A percentile compares a stretch with the other conserved stretches of the same genome.
These are phyloP conservation scores for Przewalskia tangutica DNA, from an alignment of 257 asterid species.

Conservation along the genomic window DNA sequence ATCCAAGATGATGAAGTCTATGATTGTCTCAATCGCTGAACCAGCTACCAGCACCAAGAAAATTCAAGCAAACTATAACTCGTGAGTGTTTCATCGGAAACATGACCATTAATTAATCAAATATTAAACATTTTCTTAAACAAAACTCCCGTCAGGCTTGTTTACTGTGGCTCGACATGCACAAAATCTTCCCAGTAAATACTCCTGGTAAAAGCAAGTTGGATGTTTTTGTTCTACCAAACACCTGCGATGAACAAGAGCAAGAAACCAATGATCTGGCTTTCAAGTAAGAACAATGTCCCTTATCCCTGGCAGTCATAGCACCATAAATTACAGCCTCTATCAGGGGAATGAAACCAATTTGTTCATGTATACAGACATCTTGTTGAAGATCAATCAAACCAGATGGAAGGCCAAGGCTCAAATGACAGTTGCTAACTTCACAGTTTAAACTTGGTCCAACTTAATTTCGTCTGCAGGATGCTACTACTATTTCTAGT, in stretches of 20 bases:
- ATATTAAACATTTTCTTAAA: not conserved
- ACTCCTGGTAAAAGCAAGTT: not conserved
- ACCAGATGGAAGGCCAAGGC: not conserved
- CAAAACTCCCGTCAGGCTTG: not conserved
- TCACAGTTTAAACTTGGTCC: not conserved
- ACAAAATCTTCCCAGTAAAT: not conserved
- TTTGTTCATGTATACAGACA: not conserved
- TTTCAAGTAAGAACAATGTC: too few relatives aligned
- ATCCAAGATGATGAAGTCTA: not conserved
- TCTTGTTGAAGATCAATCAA: not conserved
- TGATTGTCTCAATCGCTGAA: not conserved
- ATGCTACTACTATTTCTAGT: not conserved
- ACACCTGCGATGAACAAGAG: not conserved
- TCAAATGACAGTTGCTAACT: not conserved
- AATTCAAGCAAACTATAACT: not conserved
- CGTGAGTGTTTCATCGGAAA: not conserved
- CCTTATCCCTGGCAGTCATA: not conserved
- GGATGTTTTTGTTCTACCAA: not conserved
- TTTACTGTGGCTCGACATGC: not conserved
- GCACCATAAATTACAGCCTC: not conserved
- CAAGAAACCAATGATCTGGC: not conserved
- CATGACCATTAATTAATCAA: not conserved
- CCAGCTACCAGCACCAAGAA: not conserved
- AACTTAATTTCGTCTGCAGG: not conserved
- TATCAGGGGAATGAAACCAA: not conserved